Evolutionary conservation across 345 rosid species (phyloP).

Genomic region (Orychophragmus violaceus): DNA sequence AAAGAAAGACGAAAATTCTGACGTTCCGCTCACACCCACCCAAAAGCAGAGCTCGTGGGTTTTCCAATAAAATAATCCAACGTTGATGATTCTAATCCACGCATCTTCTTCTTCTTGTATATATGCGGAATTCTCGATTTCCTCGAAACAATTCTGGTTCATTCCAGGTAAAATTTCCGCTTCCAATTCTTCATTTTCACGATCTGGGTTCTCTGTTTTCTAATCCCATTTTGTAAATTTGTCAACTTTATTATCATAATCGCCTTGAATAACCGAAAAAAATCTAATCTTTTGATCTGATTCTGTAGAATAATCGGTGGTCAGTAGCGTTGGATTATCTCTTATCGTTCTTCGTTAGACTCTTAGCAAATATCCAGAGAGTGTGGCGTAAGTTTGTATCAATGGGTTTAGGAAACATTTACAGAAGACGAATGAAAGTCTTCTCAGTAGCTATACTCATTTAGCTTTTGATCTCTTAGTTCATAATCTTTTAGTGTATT

Average conservation of each 20-base stretch:
- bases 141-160: conserved; percentile 21
- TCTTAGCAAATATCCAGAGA: conserved; percentile 7
- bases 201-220: not conserved
- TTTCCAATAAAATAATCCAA: not conserved
- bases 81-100: not conserved
- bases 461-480: conserved; percentile 18
- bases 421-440: conserved; percentile 63
- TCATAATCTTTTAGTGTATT: not conserved
- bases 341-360: conserved; percentile 10
- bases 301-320: conserved; percentile 25
- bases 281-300: not conserved
- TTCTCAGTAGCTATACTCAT: conserved; percentile 63
- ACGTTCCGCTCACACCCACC: conserved; percentile 18
- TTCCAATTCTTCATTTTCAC: not conserved
- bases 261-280: not conserved
- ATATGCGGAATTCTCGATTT: conserved; percentile 26
- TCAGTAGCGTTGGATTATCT: conserved; percentile 7
- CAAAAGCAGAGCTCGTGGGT: not conserved
- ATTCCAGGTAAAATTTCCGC: conserved; percentile 44
- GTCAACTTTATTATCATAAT: not conserved
- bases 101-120: not conserved
- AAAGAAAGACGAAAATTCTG: not conserved
- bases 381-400: conserved; percentile 10
- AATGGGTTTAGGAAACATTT: conserved; percentile 82
- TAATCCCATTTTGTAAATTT: not conserved